Evolutionary conservation across 2,329 filamentous ascomycete species (phyloP).

Genomic region (Madurella mycetomatis): DNA sequence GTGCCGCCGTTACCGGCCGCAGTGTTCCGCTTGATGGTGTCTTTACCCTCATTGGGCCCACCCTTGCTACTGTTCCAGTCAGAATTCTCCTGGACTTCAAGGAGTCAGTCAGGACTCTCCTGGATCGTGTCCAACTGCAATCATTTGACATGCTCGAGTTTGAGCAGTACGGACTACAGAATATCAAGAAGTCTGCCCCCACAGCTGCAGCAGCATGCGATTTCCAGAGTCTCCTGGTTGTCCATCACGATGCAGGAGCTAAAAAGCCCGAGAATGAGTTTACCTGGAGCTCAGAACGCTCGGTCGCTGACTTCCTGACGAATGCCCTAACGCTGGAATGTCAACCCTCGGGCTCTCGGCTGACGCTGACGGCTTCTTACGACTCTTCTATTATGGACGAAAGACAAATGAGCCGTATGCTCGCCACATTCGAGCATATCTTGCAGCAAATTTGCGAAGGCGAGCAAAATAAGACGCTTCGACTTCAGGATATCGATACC

Average conservation of each 20-base stretch:
- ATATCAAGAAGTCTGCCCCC: slow-evolving; percentile 11
- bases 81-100: slow-evolving; percentile 1
- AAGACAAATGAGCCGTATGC: neutral
- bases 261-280: neutral
- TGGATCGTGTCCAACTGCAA: slow-evolving; percentile 9
- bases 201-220: slow-evolving; percentile 7
- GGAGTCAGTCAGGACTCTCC: neutral
- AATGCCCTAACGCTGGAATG: slow-evolving; percentile 8
- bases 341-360: neutral
- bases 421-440: slow-evolving; percentile 6
- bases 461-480: neutral
- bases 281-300: slow-evolving; percentile 4
- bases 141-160: slow-evolving; percentile 12
- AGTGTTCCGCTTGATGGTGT: slow-evolving; percentile 12
- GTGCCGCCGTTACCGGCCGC: slow-evolving; percentile 15
- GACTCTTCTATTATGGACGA: slow-evolving; percentile 10
- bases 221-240: slow-evolving; percentile 20
- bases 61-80: slow-evolving; percentile 14
- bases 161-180: slow-evolving; percentile 15
- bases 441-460: slow-evolving; percentile 3
- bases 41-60: slow-evolving; percentile 13
- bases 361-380: slow-evolving; percentile 4
- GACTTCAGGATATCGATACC: slow-evolving; percentile 35
- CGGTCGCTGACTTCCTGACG: slow-evolving; percentile 10
- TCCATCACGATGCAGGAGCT: slow-evolving; percentile 3